phyloP scores from a whole-genome alignment of 305 asterid genomes.

The Ruellia speciosa region DNA sequence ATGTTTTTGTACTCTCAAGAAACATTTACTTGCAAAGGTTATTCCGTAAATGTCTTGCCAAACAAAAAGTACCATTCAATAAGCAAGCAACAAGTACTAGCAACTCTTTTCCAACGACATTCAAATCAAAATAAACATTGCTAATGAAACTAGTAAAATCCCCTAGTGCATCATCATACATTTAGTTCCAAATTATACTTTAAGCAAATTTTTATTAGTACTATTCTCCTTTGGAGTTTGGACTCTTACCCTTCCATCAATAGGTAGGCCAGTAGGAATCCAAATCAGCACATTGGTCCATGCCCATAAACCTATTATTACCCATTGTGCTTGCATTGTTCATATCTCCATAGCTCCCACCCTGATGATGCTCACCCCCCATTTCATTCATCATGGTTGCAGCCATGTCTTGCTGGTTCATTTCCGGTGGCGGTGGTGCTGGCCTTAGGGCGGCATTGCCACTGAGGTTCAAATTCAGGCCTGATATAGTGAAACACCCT shows the following conservation, averaged over 20 bases:
- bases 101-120: no score
- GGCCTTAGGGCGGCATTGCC: slow-evolving; percentile 32
- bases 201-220: not conserved
- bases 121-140: no score
- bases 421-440: not conserved
- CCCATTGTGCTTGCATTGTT: not conserved
- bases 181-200: no score
- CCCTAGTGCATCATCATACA: not conserved
- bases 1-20: no score
- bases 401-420: not conserved
- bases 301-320: not conserved
- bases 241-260: not conserved
- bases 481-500: slow-evolving; percentile 61
- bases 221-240: not conserved
- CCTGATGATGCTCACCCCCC: not conserved
- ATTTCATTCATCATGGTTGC: not conserved
- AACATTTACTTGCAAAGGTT: no score
- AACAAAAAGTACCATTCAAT: no score
- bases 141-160: no score
- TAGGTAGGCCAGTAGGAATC: slow-evolving; percentile 1
- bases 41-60: no score
- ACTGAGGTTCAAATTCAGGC: slow-evolving; percentile 61
- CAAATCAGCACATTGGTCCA: not conserved
- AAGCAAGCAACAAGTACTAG: no score
- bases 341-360: not conserved